A percentile compares a stretch with the other conserved stretches of the same genome.
Evolutionary conservation across 495 filamentous ascomycete genomes (phyloP).

Genomic region (Durotheca rogersii): DNA sequence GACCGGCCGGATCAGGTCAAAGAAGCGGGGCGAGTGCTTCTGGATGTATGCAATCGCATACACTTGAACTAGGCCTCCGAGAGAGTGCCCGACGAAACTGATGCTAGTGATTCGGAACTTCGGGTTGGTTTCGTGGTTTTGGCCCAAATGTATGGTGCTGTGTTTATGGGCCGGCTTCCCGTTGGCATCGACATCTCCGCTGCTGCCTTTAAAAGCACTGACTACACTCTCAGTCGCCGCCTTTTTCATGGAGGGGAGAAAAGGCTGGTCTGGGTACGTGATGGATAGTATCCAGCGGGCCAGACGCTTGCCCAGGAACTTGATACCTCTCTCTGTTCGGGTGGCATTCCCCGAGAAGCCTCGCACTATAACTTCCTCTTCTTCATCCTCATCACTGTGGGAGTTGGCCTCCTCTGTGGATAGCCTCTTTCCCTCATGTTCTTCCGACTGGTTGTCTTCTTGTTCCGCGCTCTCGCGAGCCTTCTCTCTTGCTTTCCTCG

Average conservation of each 20-base stretch:
- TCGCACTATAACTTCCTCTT: conserved; percentile 90
- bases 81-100: conserved; percentile 90
- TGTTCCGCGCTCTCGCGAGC: conserved; percentile 20
- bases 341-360: conserved; percentile 89
- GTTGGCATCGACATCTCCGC: conserved; percentile 32
- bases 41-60: conserved; percentile 98
- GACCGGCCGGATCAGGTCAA: conserved; percentile 79
- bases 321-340: conserved; percentile 90
- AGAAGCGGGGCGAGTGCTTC: conserved; percentile 91
- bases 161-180: conserved; percentile 50
- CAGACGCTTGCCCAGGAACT: conserved; percentile 91
- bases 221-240: conserved; percentile 45
- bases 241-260: conserved; percentile 64
- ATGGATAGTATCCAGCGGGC: conserved; percentile 87
- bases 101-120: conserved; percentile 90
- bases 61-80: conserved; percentile 87
- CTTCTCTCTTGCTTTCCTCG: conserved; percentile 52
- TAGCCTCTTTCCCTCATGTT: conserved; percentile 35
- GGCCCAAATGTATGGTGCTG: conserved; percentile 53
- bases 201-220: conserved; percentile 35
- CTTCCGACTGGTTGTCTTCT: background rate
- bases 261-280: conserved; percentile 91
- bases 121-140: conserved; percentile 46
- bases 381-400: conserved; percentile 45
- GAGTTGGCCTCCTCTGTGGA: conserved; percentile 58